Conservation (phyloP, 805 yeast genomes). For the Wickerhamiella parazyma region DNA sequence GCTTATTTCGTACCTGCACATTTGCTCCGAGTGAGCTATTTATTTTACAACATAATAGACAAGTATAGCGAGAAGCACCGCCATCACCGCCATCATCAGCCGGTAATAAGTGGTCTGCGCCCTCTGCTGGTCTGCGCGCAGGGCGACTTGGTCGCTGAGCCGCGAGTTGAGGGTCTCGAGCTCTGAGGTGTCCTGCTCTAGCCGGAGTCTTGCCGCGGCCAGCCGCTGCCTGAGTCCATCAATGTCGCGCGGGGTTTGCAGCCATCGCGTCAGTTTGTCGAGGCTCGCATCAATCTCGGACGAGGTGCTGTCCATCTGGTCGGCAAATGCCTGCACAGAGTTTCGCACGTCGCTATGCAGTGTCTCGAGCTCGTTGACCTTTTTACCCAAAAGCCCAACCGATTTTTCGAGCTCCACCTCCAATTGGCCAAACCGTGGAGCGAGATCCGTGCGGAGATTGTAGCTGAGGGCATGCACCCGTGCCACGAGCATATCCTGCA, state of each 20-base stretch:
- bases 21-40: constrained; percentile 27
- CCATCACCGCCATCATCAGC: constrained; percentile 9
- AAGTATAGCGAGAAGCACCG: constrained; percentile 11
- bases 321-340: constrained; percentile 15
- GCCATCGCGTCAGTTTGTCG: constrained; percentile 17
- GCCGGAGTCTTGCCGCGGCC: constrained; percentile 14
- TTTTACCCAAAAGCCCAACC: constrained; percentile 18
- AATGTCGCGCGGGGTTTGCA: constrained; percentile 17
- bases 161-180: constrained; percentile 17
- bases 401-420: constrained; percentile 14
- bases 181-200: constrained; percentile 19
- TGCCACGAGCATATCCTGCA: constrained; percentile 37
- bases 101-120: constrained; percentile 10
- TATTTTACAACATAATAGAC: background rate
- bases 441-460: constrained; percentile 34
- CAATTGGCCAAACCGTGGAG: constrained; percentile 30
- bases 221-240: constrained; percentile 20
- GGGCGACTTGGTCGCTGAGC: constrained; percentile 17
- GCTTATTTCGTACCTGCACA: constrained; percentile 60
- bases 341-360: constrained; percentile 16
- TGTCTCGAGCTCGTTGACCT: constrained; percentile 19
- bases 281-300: constrained; percentile 18
- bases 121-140: constrained; percentile 14
- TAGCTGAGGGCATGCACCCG: constrained; percentile 42
- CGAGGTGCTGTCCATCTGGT: constrained; percentile 14